Conservation (phyloP, 805 yeast species). For the Saccharomycopsis synnaedendra region DNA sequence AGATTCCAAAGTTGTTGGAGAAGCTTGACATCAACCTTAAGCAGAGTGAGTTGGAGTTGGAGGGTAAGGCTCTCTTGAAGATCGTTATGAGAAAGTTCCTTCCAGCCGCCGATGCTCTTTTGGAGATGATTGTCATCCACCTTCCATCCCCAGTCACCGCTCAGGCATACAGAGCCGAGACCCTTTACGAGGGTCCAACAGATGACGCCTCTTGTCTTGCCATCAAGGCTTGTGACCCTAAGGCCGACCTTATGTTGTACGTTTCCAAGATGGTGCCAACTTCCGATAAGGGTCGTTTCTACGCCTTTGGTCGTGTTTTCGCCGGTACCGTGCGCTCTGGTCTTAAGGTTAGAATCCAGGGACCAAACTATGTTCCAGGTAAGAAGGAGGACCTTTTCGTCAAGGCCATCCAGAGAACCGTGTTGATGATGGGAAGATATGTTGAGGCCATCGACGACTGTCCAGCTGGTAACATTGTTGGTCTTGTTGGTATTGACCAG, state of each 20-base stretch:
- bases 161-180: conserved; percentile 97
- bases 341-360: conserved; percentile 99
- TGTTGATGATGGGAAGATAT: conserved; percentile 98
- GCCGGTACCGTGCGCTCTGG: conserved; percentile 99
- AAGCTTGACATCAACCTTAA: conserved; percentile 90
- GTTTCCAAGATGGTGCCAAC: conserved; percentile 99
- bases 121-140: conserved; percentile 97
- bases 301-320: conserved; percentile 99
- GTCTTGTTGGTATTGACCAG: conserved; percentile 99
- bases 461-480: conserved; percentile 99
- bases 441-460: conserved; percentile 98
- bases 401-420: conserved; percentile 98
- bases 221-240: conserved; percentile 97
- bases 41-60: conserved; percentile 95
- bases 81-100: conserved; percentile 98
- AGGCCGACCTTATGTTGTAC: conserved; percentile 96
- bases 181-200: conserved; percentile 97
- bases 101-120: conserved; percentile 99
- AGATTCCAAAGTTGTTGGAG: conserved; percentile 82
- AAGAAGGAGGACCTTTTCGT: conserved; percentile 95
- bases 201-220: conserved; percentile 85
- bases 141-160: conserved; percentile 99
- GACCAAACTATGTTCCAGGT: conserved; percentile 99
- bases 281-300: conserved; percentile 99
- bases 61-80: conserved; percentile 97